phyloP scores from a whole-genome alignment of 129 eudicot genomes.

The Ambrosia artemisiifolia region DNA sequence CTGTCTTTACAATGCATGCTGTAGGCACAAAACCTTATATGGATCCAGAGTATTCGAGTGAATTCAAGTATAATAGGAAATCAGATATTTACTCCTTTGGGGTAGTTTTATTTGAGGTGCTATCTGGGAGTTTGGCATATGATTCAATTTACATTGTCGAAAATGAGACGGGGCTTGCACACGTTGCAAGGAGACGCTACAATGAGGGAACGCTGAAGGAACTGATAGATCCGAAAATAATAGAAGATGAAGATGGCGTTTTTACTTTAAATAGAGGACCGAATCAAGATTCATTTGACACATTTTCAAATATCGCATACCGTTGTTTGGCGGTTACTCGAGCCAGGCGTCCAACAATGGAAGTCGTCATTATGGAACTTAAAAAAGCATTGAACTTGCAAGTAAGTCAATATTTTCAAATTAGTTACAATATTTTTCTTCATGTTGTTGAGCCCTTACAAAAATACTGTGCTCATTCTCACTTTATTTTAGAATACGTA shows the following conservation, averaged over 20 bases:
- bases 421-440: too few species aligned
- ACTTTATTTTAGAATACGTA: too few species aligned
- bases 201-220: neutral
- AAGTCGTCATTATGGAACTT: neutral
- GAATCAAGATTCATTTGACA: neutral
- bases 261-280: neutral
- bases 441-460: neutral
- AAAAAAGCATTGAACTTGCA: neutral
- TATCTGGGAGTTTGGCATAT: neutral
- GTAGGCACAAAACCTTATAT: neutral
- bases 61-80: neutral
- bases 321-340: neutral
- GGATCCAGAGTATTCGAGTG: neutral
- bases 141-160: neutral
- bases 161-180: neutral
- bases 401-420: neutral
- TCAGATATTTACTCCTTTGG: neutral
- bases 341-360: neutral
- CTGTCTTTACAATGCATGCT: neutral
- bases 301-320: neutral
- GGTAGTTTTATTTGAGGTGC: neutral
- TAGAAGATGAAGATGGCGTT: neutral
- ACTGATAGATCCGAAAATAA: neutral
- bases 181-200: neutral
- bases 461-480: neutral